Conservation (phyloP, 2,329 filamentous ascomycete genomes). For the Hymenoscyphus occultus region DNA sequence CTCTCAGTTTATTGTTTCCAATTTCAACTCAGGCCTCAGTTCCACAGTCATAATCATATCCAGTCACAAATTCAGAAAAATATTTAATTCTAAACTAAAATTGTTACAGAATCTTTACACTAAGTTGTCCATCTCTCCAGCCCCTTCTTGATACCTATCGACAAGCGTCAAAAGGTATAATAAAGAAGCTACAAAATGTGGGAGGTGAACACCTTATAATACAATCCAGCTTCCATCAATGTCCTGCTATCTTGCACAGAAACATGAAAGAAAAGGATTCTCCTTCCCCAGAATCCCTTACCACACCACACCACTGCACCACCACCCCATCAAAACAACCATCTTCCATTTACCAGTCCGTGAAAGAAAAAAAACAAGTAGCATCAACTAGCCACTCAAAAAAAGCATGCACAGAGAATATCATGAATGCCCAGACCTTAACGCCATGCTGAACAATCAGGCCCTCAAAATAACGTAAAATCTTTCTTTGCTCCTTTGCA, state of each 20-base stretch:
- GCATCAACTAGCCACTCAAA: not conserved
- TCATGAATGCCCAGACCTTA: conserved; percentile 8
- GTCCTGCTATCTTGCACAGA: not conserved
- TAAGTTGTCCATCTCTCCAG: not conserved
- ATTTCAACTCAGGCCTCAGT: not conserved
- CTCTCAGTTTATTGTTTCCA: not conserved
- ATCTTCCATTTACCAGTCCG: too few relatives aligned
- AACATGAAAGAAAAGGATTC: not conserved
- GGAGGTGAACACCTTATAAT: not conserved
- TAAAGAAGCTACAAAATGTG: not conserved
- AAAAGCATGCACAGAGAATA: not conserved
- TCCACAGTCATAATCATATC: too few relatives aligned
- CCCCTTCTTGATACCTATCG: not conserved
- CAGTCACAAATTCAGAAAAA: not conserved
- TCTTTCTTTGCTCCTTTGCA: too few relatives aligned
- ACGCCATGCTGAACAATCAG: conserved; percentile 11
- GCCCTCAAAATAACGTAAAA: not conserved
- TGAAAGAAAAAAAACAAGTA: not conserved
- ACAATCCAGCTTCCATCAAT: not conserved
- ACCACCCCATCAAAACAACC: too few relatives aligned
- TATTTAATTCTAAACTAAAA: conserved; percentile 9
- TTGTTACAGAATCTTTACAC: conserved; percentile 12
- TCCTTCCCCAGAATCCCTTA: not conserved
- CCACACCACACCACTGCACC: not conserved
- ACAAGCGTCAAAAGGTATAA: too few relatives aligned